Base-by-base conservation (phyloP, 2,329 filamentous ascomycete genomes). In the Beauveria sp. region DNA sequence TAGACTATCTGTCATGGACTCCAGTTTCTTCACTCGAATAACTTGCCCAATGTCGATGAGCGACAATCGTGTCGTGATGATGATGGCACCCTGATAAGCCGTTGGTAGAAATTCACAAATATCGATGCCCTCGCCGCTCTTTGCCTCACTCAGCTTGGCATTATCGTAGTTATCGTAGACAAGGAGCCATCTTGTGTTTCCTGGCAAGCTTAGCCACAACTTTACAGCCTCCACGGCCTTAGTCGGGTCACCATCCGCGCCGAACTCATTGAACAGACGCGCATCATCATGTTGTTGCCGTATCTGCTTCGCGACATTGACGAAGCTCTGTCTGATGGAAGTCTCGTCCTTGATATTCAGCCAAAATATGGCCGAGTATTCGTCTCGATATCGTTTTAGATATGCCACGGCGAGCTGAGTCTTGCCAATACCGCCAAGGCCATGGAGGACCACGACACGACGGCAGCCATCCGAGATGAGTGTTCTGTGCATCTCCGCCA, bases 391-490 rank as follows among this genome's bases (percentile, higher is more conserved):
- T 40, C 61, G 62, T 64, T 70, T 72, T 1, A 70, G 64, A 65
- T 74, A 79, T 38, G 70, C 68, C 6, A 77, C 64, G 9, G 71
- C 69, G 22, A 78, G 68, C 64, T 79, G 73, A 16, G 77, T 79
- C 68, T 80, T 79, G 26, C 74, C 76, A 24, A 79, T 78, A 3
- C 77, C 77, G 16, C 77, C 75, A 3, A 78, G 67, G 16, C 77
- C 76, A 51, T 77, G 69, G 8, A 79, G 64, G 30, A 75, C 67
- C 26, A 71, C 68, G n/a, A 52, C 64, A 8, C 58, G 62, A 20
- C 66, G 65, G 2, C 62, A 55, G 7, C 46, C 53, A 16, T 60
- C 49, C 34, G 20, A 51, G 18, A 42, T 51, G 9, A 69, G 59
- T 1, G 47, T 55, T 38, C 51, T 20, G 12, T 62, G 60, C 28